phyloP scores from a whole-genome alignment of 2,329 filamentous ascomycete genomes.

The Alternaria ventricosa region DNA sequence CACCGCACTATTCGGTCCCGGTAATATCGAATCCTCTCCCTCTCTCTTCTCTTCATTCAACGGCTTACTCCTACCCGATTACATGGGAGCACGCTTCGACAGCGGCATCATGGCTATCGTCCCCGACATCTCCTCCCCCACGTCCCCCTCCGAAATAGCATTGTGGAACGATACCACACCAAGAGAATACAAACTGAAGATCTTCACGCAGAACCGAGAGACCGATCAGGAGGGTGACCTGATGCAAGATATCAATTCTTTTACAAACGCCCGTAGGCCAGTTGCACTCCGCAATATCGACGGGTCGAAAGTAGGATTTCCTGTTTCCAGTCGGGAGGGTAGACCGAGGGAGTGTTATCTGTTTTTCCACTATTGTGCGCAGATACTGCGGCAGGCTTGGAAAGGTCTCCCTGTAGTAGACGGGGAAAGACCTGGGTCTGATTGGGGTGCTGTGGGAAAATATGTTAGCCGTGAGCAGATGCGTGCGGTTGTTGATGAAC shows the following conservation, averaged over 20 bases:
- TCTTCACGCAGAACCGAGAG: background rate
- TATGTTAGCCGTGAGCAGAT: background rate
- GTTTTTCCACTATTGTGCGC: background rate
- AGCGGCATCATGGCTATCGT: background rate
- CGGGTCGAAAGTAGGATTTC: background rate
- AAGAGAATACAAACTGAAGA: background rate
- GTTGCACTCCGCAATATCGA: background rate
- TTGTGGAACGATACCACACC: background rate
- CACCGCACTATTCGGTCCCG: background rate
- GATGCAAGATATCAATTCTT: background rate
- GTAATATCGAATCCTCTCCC: background rate
- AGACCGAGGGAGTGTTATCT: background rate
- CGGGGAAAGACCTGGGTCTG: background rate
- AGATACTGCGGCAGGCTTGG: background rate
- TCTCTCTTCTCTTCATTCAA: background rate
- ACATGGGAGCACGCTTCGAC: background rate
- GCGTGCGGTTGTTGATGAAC: background rate
- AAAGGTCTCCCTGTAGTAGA: background rate
- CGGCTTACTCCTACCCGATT: background rate
- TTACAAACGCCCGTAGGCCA: background rate
- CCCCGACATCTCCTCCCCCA: background rate
- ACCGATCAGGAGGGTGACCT: background rate
- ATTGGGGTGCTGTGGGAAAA: background rate
- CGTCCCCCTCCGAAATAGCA: background rate
- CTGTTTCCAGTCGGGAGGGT: background rate